A percentile compares a stretch with the other conserved stretches of the same genome.
phyloP scores from a whole-genome alignment of 176 grass and related monocot species.

The Eremochloa ophiuroides region DNA sequence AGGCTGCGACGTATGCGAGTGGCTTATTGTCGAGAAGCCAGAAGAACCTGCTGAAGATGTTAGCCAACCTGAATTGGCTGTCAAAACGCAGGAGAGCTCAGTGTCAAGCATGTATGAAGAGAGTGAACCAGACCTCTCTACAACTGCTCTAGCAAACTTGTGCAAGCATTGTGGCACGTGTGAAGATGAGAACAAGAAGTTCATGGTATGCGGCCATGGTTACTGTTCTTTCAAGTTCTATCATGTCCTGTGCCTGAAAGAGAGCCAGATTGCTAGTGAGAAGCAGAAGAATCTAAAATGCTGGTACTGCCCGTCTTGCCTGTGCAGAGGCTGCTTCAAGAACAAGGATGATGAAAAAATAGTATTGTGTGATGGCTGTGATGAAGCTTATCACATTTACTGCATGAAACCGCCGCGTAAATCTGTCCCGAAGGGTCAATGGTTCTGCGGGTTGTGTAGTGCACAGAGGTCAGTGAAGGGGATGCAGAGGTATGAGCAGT shows the following conservation, averaged over 20 bases:
- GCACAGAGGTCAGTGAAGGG: constrained; percentile 44
- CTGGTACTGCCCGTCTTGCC: constrained; percentile 98
- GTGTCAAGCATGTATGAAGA: constrained; percentile 53
- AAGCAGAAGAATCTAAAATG: constrained; percentile 56
- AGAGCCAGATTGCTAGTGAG: constrained; percentile 63
- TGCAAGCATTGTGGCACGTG: constrained; percentile 82
- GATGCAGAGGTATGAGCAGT: constrained; percentile 64
- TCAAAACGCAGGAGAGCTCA: constrained; percentile 45
- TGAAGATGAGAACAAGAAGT: constrained; percentile 78
- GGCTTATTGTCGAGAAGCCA: constrained; percentile 38
- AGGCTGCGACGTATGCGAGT: constrained; percentile 61
- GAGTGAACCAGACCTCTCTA: constrained; percentile 42
- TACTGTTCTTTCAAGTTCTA: constrained; percentile 82
- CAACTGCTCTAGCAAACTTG: constrained; percentile 49
- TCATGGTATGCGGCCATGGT: constrained; percentile 73
- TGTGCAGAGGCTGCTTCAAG: constrained; percentile 72
- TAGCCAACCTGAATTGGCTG: constrained; percentile 13
- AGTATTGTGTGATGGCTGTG: constrained; percentile 81
- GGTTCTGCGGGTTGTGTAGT: constrained; percentile 71
- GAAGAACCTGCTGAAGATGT: constrained; percentile 30
- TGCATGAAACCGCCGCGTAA: constrained; percentile 65
- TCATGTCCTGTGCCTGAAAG: constrained; percentile 80
- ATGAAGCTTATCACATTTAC: constrained; percentile 84
- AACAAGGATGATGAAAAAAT: constrained; percentile 71
- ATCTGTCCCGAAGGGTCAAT: constrained; percentile 59